Evolutionary conservation across 139 green algal genomes (phyloP).

Genomic region (Coelastrella sp.): DNA sequence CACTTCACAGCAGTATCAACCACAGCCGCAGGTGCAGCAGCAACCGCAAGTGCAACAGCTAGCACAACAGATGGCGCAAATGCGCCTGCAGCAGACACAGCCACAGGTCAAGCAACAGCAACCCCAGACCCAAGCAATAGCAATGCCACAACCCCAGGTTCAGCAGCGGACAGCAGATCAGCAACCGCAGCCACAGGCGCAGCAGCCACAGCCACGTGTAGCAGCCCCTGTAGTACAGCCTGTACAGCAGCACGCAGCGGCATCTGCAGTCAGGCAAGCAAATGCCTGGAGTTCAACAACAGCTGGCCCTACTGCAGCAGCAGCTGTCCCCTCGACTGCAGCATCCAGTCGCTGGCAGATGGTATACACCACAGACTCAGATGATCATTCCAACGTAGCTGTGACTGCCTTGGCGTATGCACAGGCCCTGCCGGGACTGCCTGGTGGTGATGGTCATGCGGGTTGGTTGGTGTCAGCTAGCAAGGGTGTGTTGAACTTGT

Average conservation of each 20-base stretch:
- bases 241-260: neutral
- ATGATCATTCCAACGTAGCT: neutral
- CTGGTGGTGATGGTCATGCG: slow-evolving; percentile 69
- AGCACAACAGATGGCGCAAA: neutral
- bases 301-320: neutral
- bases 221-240: neutral
- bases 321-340: neutral
- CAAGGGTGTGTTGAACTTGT: slow-evolving; percentile 77
- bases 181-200: neutral
- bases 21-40: neutral
- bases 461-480: slow-evolving; percentile 63
- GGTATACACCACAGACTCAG: neutral
- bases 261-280: no score
- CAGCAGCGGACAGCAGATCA: neutral
- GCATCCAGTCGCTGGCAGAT: slow-evolving; percentile 11
- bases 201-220: neutral
- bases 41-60: neutral
- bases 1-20: neutral
- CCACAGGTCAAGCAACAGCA: neutral
- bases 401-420: slow-evolving; percentile 42
- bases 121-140: neutral
- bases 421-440: slow-evolving; percentile 57
- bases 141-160: neutral
- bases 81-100: no score
- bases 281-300: neutral